Evolutionary conservation across 305 asterid genomes (phyloP), one percentile per base, ranked within the genome.

Genomic region (Fraxinus sp.): DNA sequence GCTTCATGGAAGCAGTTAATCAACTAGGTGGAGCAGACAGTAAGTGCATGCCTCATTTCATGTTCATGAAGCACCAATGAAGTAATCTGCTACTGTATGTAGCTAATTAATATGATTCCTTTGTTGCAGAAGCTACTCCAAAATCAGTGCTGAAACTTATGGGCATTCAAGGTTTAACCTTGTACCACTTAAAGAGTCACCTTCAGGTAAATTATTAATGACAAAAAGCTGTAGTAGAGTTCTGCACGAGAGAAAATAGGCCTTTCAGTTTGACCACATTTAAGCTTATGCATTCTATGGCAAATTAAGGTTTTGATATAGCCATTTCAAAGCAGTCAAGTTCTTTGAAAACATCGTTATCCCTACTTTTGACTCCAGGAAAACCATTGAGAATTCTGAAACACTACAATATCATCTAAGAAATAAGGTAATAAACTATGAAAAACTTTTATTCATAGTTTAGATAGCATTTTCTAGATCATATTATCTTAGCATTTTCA

Each of bases 1-100:
- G 97, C 85, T 97, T 97, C 88, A 86, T 92, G 41, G 98, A 97
- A 83, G 99, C 99, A 79, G 98, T 97, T 68, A 95, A 93, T 88
- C 98, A 95, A 87, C 91, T 97, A 83, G 99, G 99, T 57, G 99
- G 99, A 83, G 97, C 98, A 86, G 98, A 97, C 84, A 97, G 99
- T 97, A 89, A 89, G 98, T 77, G 79, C 76, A 83, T 46, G 59
- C 71, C 32, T 52, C 14, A 5, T 83, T 74, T 75, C 81, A 18
- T 77, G 77, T 76, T 73, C 73, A 5, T 33, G 14, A 68, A 59
- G 35, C 46, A 87, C 44, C 59, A 78, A 71, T 71, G 36, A 14
- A 77, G 68, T 77, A 80, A 70, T 59, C 77, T 77, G 80, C 24
- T 87, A 62, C 28, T 73, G 81, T 68, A 79, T 84, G 85, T 78